Base-by-base conservation (phyloP, 257 asterid genomes). In the Henckelia pumila region DNA sequence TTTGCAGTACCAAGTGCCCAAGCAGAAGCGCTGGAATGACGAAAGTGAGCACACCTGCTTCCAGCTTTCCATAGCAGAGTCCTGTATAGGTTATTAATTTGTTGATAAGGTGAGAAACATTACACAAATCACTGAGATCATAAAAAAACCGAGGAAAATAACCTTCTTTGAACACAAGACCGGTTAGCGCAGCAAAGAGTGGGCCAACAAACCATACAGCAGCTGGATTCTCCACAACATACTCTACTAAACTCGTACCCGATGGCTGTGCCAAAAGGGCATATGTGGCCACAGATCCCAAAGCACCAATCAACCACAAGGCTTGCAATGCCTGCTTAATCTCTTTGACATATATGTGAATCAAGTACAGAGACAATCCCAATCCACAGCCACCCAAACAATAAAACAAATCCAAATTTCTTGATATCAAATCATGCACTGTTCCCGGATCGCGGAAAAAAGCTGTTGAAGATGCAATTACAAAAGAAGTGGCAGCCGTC, bases 161-260 rank as follows among this genome's bases (percentile, higher is more conserved):
- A 84, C 99, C 97, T 94, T 94, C 97, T 78, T 94, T 91, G 82
- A 94, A 91, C 20, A 94, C 96, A 24, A 94, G 94, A 20, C 99
- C 97, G 17, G 97, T 91, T 59, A 88, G 74, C 64, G 96, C 76
- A 78, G 97, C 99, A 78, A 93, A 93, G 55, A 93, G 83, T 6
- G 95, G 99, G 17, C 99, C 97, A 25, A 94, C 89, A 23, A 94
- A 75, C 99, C 97, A 94, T 74, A 91, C 85, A 26, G 92, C 88
- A 52, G 77, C 21, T 10, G 95, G 97, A 74, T 94, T 77, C 70
- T 80, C 81, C 59, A 85, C 71, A 62, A 93, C 97, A 66, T 88
- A 90, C 65, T 83, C 86, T 56, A 85, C 96, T 81, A 93, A 78
- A 49, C 71, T 59, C 80, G 65, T 74, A 33, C 83, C 92, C 47